Conservation (phyloP, 2,329 filamentous ascomycete genomes). For the Nigrograna mackinnonii region DNA sequence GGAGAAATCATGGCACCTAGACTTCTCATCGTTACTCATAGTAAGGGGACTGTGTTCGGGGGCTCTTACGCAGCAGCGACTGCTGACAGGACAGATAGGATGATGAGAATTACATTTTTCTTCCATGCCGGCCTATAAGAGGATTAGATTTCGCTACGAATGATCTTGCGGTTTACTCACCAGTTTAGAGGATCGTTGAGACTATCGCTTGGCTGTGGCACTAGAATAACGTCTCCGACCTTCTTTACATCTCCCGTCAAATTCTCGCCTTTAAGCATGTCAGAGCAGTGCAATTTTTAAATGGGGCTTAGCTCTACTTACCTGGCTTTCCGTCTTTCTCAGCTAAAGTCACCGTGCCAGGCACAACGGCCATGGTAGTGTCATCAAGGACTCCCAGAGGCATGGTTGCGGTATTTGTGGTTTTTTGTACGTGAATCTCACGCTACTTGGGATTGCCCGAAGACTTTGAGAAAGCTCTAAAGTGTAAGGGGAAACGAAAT, state of each 20-base stretch:
- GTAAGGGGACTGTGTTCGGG: not conserved
- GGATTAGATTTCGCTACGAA: not conserved
- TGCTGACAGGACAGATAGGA: constrained; percentile 37
- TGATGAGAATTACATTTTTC: constrained; percentile 36
- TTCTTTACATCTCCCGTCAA: constrained; percentile 37
- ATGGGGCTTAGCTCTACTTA: constrained; percentile 2
- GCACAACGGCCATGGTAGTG: constrained; percentile 29
- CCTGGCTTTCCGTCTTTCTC: constrained; percentile 13
- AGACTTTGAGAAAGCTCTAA: too few relatives aligned
- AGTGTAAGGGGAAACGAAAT: too few relatives aligned
- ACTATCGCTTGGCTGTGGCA: constrained; percentile 88
- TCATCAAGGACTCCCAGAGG: constrained; percentile 34
- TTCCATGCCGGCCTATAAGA: constrained; percentile 11
- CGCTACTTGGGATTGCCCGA: too few relatives aligned
- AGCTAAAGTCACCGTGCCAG: constrained; percentile 34
- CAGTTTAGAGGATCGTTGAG: constrained; percentile 78
- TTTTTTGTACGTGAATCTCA: too few relatives aligned
- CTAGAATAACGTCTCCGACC: constrained; percentile 72
- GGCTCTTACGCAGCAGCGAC: constrained; percentile 29
- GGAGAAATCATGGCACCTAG: constrained; percentile 48
- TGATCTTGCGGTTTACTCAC: constrained; percentile 15
- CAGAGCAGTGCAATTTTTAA: not conserved
- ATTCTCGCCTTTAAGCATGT: constrained; percentile 12
- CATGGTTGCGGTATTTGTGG: too few relatives aligned
- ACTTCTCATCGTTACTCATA: constrained; percentile 21